Evolutionary conservation across 2,329 filamentous ascomycete species (phyloP).

Genomic region (Phialophora verrucosa): DNA sequence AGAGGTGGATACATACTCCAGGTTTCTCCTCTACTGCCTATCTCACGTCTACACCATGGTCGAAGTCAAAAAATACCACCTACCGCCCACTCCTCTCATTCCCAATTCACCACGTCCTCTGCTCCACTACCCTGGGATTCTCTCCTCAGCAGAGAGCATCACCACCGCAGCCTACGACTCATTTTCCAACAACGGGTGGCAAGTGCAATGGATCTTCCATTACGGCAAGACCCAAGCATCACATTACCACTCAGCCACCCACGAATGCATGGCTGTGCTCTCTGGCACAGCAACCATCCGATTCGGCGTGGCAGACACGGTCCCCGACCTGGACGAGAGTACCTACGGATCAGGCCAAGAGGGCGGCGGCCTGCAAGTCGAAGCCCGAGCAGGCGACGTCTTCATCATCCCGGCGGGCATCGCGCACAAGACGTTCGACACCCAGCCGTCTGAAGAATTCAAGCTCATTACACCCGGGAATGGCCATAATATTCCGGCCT

Average conservation of each 20-base stretch:
- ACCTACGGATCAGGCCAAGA: slow-evolving; percentile 52
- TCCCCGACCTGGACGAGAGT: slow-evolving; percentile 46
- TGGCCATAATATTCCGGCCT: slow-evolving; percentile 45
- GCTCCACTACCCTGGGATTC: slow-evolving; percentile 58
- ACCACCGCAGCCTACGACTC: slow-evolving; percentile 49
- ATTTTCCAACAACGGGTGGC: slow-evolving; percentile 59
- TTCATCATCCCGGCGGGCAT: slow-evolving; percentile 64
- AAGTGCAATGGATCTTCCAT: slow-evolving; percentile 62
- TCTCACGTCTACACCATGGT: slow-evolving; percentile 61
- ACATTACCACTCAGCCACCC: slow-evolving; percentile 63
- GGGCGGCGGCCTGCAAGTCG: slow-evolving; percentile 55
- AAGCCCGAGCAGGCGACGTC: slow-evolving; percentile 60
- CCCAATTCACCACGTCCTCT: slow-evolving; percentile 61
- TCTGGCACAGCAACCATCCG: slow-evolving; percentile 60
- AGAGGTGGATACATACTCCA: not conserved
- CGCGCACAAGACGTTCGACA: slow-evolving; percentile 60
- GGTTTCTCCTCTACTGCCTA: not conserved
- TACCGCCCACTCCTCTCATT: slow-evolving; percentile 54
- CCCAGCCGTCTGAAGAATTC: slow-evolving; percentile 48
- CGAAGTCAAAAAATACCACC: slow-evolving; percentile 44
- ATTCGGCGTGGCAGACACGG: slow-evolving; percentile 60
- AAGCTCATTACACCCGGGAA: slow-evolving; percentile 54
- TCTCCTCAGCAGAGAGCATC: slow-evolving; percentile 32
- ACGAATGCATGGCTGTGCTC: slow-evolving; percentile 64
- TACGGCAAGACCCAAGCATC: slow-evolving; percentile 61